Evolutionary conservation across 1,139 yeast species (phyloP), one percentile per base, ranked within the genome.

Genomic region (Lodderomyces jiufengensis): DNA sequence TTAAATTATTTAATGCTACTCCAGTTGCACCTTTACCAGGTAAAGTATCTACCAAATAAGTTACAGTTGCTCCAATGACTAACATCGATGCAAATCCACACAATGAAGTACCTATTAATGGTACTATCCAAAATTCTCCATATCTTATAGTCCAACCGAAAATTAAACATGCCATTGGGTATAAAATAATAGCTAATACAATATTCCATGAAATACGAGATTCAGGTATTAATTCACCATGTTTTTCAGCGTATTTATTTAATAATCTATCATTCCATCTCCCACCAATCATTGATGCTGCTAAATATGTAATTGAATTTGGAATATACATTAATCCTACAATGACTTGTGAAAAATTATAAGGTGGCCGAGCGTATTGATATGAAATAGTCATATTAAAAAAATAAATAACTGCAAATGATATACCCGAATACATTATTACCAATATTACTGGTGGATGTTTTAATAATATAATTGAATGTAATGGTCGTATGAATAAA

Each of bases 21-120:
- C 95, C 95, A 0, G 95, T 84, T 4, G 95, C 90, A 27, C 95
- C 95, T 49, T 82, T 73, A 0, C 95, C 95, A 0, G 95, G 95
- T 34, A 87, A 66, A 0, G 88, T 78, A 54, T 87, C 95, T 2
- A 87, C 90, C 40, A 87, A 62, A 53, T 85, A 87, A 0, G 95
- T 85, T 4, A 83, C 77, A 0, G 88, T 81, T 7, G 86, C 78
- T 1, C 95, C 94, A 45, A 85, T 84, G 6, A 84, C 78, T 59
- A 86, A 75, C 95, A 86, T 84, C 16, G 87, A 78, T 0, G 92
- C 84, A 52, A 83, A 77, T 0, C 96, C 96, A 55, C 82, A 84
- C 5, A 84, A 44, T 1, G 90, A 85, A 3, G 94, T 80, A 0
- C 95, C 95, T 8, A 87, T 66, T 45, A 81, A 71, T 6, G 81